Base-by-base conservation (phyloP, 164 flowering plant species). In the Warburgia ugandensis region DNA sequence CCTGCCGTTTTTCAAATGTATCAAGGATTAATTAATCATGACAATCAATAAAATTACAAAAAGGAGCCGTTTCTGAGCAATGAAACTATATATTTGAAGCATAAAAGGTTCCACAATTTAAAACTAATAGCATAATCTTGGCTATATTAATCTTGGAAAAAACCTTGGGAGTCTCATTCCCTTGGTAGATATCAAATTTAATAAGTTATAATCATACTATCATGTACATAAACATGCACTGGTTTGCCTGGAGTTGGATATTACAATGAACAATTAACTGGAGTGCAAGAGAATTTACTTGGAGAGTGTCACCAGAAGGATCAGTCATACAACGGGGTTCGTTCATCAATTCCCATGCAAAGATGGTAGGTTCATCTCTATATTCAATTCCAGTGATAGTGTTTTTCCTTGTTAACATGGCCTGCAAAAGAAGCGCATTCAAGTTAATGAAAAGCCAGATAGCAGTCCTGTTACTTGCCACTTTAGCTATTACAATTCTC, bases 311-410 rank as follows among this genome's bases (percentile, higher is more conserved):
- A 22, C 78, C 86, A 2, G 80, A 69, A 20, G 63, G 45, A 55
- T 73, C 78, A 32, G 62, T 43, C 33, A 49, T 45, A 43, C 74
- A 73, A 16, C 74, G 77, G 45, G 86, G 83, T 54, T 75, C 86
- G 19, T 80, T 80, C 39, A 80, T 80, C 7, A 80, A 77, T 48
- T 79, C 85, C 85, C 82, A 79, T 20, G 79, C 76, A 29, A 79
- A 70, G 26, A 80, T 77, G 45, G 80, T 73, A 4, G 82, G 77
- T 29, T 80, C 86, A 45, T 77, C 74, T 46, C 68, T 71, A 22
- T 80, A 77, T n/a, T 67, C 63, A 3, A 68, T 47, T 3, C 76
- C 77, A 0, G 67, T 77, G 29, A 76, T 50, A 0, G 70, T 32
- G 63, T 79, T 79, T 20, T 35, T 57, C 48, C 84, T 72, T 5